Evolutionary conservation across 208 protist species (phyloP), one percentile per base, ranked within the genome.

Genomic region (Trypanosoma cruzi): DNA sequence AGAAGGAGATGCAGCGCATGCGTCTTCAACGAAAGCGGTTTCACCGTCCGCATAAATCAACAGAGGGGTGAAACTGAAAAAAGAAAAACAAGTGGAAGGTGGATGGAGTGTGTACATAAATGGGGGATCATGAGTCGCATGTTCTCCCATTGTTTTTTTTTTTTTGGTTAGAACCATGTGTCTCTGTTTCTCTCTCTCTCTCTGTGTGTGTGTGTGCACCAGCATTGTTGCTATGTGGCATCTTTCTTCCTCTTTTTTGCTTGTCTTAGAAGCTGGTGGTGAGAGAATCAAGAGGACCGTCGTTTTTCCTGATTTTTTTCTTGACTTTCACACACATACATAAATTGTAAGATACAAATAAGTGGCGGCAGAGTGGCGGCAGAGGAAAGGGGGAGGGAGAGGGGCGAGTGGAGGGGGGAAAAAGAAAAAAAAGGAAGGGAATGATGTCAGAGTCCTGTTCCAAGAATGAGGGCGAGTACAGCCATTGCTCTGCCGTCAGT

Each of bases 1-100:
- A 75, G 61, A 34, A 53, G 29, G 86, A 92, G 64, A 86, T 92
- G 75, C 42, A 40, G 49, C 78, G 80, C 66, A 79, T 77, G 50
- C 68, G 73, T 29, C 64, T 42, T 28, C 74, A 84, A 60, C 73
- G 86, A 16, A 73, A 82, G 29, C 71, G 75, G 50, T 92, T 88
- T 56, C 81, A 69, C n/a, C 82, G 86, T 18, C 58, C 68, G 28
- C 74, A 80, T 24, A 80, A 71, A 37, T 50, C 59, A 61, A 34
- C 14, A 56, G 44, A 54, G 4, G 44, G 36, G 14, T 56, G 56
- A 59, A 28, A 34, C 4, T n/a, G n/a, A n/a, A 64, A 22, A 49
- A 49, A 22, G 14, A n/a, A 52, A 29, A 24, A 29, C 4, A 57
- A 55, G 18, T 50, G 18, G 5, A 42, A 22, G 22, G 20, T 28